These are phyloP conservation scores for Jaminaea rosea DNA, from an alignment of 1,284 basidiomycete species.

Conservation along the genomic window DNA sequence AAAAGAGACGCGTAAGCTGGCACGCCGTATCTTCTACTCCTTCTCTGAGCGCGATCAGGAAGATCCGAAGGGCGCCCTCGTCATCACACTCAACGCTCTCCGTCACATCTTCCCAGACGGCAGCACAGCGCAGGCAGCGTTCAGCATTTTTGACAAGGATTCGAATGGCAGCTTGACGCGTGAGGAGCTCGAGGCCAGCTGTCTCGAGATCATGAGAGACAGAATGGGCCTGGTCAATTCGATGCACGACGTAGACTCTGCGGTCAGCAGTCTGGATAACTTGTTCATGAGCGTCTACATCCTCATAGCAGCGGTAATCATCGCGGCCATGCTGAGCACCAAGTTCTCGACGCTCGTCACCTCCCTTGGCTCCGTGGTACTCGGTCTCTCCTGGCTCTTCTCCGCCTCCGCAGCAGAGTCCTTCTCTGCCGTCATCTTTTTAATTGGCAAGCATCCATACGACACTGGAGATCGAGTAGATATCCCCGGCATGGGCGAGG, in stretches of 20 bases:
- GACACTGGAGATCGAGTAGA: slow-evolving; percentile 50
- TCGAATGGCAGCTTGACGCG: slow-evolving; percentile 66
- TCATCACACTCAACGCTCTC: slow-evolving; percentile 59
- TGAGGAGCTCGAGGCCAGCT: slow-evolving; percentile 69
- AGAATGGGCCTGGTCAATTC: slow-evolving; percentile 73
- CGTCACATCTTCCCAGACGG: slow-evolving; percentile 58
- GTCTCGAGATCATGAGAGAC: slow-evolving; percentile 73
- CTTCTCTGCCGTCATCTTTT: slow-evolving; percentile 69
- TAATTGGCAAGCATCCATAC: slow-evolving; percentile 74
- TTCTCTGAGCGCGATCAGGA: slow-evolving; percentile 58
- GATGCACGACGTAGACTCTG: slow-evolving; percentile 83
- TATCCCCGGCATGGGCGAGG: background rate
- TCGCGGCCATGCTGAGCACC: slow-evolving; percentile 53
- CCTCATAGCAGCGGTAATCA: slow-evolving; percentile 62
- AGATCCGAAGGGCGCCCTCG: background rate
- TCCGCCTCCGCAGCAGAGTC: slow-evolving; percentile 61
- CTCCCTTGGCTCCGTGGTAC: slow-evolving; percentile 69
- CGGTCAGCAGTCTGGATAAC: slow-evolving; percentile 53
- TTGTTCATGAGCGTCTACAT: slow-evolving; percentile 53
- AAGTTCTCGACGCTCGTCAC: slow-evolving; percentile 66
- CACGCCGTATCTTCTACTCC: slow-evolving; percentile 76
- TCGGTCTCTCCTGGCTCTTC: slow-evolving; percentile 83
- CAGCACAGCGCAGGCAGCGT: slow-evolving; percentile 50
- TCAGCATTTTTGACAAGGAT: slow-evolving; percentile 74
- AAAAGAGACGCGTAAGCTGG: slow-evolving; percentile 74